phyloP scores from a whole-genome alignment of 345 rosid species.

The Melaleuca alternifolia region DNA sequence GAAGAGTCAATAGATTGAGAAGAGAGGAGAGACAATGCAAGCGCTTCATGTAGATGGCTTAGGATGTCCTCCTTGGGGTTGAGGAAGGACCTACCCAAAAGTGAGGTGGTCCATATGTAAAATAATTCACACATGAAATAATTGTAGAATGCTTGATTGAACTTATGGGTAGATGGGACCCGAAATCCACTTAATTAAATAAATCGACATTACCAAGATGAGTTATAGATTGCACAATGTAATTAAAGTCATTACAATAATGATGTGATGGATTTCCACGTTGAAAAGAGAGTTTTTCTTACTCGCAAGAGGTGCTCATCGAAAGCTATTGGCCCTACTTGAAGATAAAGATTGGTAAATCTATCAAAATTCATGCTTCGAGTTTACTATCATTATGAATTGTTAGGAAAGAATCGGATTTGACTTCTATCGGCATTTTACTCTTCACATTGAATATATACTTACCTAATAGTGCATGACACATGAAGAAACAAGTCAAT shows the following conservation, averaged over 20 bases:
- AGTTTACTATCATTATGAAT: neutral
- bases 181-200: neutral
- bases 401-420: neutral
- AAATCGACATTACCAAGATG: neutral
- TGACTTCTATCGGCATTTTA: neutral
- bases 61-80: neutral
- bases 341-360: neutral
- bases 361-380: rapidly evolving
- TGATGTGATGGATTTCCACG: too few relatives aligned
- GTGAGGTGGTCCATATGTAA: neutral
- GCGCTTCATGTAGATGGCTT: neutral
- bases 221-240: neutral
- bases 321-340: neutral
- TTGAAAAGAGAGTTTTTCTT: neutral
- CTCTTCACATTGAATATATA: rapidly evolving
- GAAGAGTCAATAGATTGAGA: neutral
- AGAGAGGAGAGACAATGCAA: neutral
- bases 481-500: neutral
- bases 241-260: neutral
- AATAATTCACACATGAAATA: neutral
- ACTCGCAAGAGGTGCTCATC: rapidly evolving
- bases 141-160: neutral
- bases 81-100: neutral
- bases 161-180: neutral
- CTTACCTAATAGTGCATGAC: rapidly evolving